Evolutionary conservation across 2,329 filamentous ascomycete species (phyloP), one percentile per base, ranked within the genome.

Genomic region (Penicillium palitans): DNA sequence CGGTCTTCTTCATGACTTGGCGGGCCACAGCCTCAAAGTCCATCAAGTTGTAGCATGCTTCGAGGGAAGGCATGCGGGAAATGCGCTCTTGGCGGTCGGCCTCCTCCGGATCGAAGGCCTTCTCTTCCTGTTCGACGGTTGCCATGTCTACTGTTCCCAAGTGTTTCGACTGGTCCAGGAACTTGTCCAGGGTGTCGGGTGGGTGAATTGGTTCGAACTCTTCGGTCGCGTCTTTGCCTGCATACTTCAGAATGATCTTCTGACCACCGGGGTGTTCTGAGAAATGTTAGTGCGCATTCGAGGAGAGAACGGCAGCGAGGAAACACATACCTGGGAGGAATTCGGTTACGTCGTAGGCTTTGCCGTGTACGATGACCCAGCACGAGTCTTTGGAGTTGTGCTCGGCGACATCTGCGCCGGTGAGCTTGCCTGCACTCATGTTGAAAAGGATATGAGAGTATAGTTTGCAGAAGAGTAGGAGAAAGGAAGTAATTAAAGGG

Each of bases 241-340:
- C 93, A 78, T 97, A 96, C 79, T 96, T 96, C 64, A 99, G 84
- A 70, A 99, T 98, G 74, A 98, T 96, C 72, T 93, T 95, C 65
- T 87, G 83, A 39, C 91, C 93, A 61, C 93, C 93, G 25, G 93
- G 93, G 71, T 96, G 92, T 75, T 96, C 91, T 87, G 66, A 17
- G 17, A 4, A 27, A 9, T 24, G 44, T 63, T 37, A 61, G 46
- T 27, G 31, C 2, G 31, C 3, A 21, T 51, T 27, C 27, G 27
- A 33, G 37, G 9, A 6, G n/a, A 2, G 39, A 25, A 21, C 0
- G 9, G 6, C n/a, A 1, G 19, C 13, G 1, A 2, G 13, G 21
- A 19, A 19, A 40, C 31, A 49, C 57, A 25, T 74, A 87, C 87
- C 87, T 54, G 90, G 89, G n/a, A 96, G 77, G 74, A 95, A 95